Base-by-base conservation (phyloP, 306 rosid genomes). In the Dicorynia guianensis region DNA sequence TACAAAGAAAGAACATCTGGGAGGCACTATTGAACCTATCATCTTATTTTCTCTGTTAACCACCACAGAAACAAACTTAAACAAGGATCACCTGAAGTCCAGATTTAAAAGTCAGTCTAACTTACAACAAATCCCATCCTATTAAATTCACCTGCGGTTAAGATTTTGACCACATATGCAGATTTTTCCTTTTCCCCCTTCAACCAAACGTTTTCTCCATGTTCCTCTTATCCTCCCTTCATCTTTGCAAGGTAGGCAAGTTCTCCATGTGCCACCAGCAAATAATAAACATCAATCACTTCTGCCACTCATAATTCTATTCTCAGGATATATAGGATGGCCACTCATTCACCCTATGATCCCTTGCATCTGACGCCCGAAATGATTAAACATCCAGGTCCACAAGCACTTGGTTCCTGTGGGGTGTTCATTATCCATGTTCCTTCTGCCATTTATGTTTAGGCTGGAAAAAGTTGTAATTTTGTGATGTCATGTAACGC, bases 331-430 rank as follows among this genome's bases (percentile, higher is more conserved):
- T 95, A 85, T 72, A 67, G 96, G 49, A 92, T 95, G 89, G 97
- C 98, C 12, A 96, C 98, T 5, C 98, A 95, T 82, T 95, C 98
- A 0, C 82, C 97, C 0, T 90, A 95, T 38, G 98, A 88, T 17
- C 96, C 98, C 63, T 95, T 95, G 61, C 97, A 95, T 77, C 84
- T 95, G 69, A 97, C 92, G 14, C 97, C 97, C 0, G 92, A 95
- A 79, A 81, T 82, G 79, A 70, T 92, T 47, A 59, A 78, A 76
- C 79, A 76, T 49, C 89, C 97, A 9, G 80, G 80, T 65, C 68
- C 81, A 4, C 74, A 62, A 65, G 96, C 92, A 1, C 96, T 95
- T 34, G 98, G 92, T 81, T 95, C 98, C 65, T 96, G 97, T 4
- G 98, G 98, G 42, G 96, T 97, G 0, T 95, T 92, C 25, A 61